Base-by-base conservation (phyloP, 1,139 yeast species). In the Lodderomyces parapsilosis region DNA sequence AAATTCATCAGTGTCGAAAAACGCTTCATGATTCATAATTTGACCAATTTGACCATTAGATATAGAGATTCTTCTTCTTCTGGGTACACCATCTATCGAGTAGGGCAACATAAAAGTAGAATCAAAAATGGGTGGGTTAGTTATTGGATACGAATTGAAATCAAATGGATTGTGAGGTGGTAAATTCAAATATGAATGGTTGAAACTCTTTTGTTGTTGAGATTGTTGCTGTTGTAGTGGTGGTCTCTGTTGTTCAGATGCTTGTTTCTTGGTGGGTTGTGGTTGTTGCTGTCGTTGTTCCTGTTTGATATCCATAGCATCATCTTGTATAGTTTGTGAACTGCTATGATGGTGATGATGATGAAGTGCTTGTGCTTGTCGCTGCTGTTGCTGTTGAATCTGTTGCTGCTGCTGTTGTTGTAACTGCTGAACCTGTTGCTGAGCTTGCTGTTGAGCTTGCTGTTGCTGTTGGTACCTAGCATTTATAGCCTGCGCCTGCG, bases 41-140 rank as follows among this genome's bases (percentile, higher is more conserved):
- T 85, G 91, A 37, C 88, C 86, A 51, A 85, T 84, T 57, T 84
- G 93, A 52, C 93, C 93, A 61, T 84, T 84, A 11, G 90, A 83
- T 40, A 85, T 84, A 36, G 91, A 84, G 5, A 85, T 78, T 50
- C 78, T 63, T 53, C 91, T 68, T 56, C 90, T 71, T 45, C 84
- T 66, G 6, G 70, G 73, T 10, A 62, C 61, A 0, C 78, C 78
- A 32, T 74, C 75, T 43, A 51, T 66, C 45, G 57, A 57, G 54
- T 60, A 71, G 41, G 75, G 62, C 22, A 74, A 59, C 52, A 68
- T 66, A 65, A 77, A 63, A 3, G 81, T 70, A 36, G 77, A 72
- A 55, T 81, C 86, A 53, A 80, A 78, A 33, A 81, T 68, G 4
- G 86, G 86, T 0, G 87, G 87, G 52, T 80, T 80, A 1, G 86